These are phyloP conservation scores for Malassezia sympodialis DNA, from an alignment of 1,284 basidiomycete genomes.

Conservation along the genomic window DNA sequence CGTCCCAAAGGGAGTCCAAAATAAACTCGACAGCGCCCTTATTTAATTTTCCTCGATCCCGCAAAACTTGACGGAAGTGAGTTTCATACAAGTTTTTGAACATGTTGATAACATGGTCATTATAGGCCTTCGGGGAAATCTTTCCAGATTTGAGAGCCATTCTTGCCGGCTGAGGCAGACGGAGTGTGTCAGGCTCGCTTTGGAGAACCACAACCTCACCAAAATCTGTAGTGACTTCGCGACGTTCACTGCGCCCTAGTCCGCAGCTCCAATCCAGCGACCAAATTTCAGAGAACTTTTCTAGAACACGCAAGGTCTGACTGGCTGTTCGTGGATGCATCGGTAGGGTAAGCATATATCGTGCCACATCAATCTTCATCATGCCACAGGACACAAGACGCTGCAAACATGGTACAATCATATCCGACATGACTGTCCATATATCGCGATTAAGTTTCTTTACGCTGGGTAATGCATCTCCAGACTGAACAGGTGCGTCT, in stretches of 20 bases:
- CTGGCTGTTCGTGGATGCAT: slow-evolving; percentile 48
- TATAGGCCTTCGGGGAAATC: slow-evolving; percentile 44
- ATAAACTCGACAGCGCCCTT: slow-evolving; percentile 48
- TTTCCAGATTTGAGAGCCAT: slow-evolving; percentile 46
- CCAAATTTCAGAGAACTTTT: slow-evolving; percentile 47
- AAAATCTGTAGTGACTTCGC: neutral
- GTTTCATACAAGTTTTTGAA: slow-evolving; percentile 50
- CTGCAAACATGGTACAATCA: slow-evolving; percentile 49
- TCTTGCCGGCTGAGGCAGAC: slow-evolving; percentile 49
- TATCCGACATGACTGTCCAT: slow-evolving; percentile 47
- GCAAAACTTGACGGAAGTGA: slow-evolving; percentile 47
- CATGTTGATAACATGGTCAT: slow-evolving; percentile 47
- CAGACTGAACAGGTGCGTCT: neutral
- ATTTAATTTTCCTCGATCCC: slow-evolving; percentile 46
- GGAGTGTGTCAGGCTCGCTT: slow-evolving; percentile 35
- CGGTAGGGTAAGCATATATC: slow-evolving; percentile 47
- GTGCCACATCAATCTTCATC: slow-evolving; percentile 49
- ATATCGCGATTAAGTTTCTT: slow-evolving; percentile 27
- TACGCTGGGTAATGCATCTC: neutral
- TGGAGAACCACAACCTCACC: slow-evolving; percentile 4
- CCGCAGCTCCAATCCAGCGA: slow-evolving; percentile 47
- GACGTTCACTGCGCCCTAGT: slow-evolving; percentile 24
- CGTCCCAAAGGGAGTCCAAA: slow-evolving; percentile 49
- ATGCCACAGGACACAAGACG: slow-evolving; percentile 49
- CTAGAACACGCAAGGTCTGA: slow-evolving; percentile 48